Evolutionary conservation across 768 basidiomycete genomes (phyloP).

Genomic region (Lenzites betulinus): DNA sequence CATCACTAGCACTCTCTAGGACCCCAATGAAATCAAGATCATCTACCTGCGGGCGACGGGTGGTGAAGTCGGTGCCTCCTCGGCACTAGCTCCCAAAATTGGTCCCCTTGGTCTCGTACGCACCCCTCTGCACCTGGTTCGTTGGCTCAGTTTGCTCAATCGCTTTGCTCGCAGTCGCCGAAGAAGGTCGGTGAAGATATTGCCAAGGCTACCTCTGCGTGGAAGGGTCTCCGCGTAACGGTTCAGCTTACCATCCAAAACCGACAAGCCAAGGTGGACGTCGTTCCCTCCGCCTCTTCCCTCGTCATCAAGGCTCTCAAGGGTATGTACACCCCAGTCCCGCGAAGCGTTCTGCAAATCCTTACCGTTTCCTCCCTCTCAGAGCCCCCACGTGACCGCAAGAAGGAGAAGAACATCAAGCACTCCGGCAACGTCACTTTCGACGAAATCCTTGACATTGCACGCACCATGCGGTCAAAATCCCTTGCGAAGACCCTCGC

Average conservation of each 20-base stretch:
- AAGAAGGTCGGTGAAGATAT: constrained; percentile 99
- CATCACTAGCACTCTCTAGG: constrained; percentile 46
- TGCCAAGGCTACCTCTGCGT: constrained; percentile 95
- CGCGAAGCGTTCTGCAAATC: background rate
- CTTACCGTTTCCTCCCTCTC: constrained; percentile 2
- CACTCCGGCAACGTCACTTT: constrained; percentile 92
- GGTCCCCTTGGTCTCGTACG: constrained; percentile 99
- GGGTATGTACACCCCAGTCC: constrained; percentile 56
- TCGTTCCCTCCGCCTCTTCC: constrained; percentile 96
- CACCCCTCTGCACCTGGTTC: background rate
- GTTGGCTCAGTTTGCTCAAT: constrained; percentile 15
- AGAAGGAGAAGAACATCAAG: constrained; percentile 99
- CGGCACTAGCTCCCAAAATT: constrained; percentile 98
- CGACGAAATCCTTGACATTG: constrained; percentile 93
- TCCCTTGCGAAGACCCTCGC: constrained; percentile 91
- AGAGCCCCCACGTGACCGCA: constrained; percentile 99
- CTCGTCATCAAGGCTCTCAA: constrained; percentile 98
- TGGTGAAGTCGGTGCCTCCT: constrained; percentile 99
- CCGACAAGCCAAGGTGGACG: constrained; percentile 95
- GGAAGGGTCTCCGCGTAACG: constrained; percentile 99
- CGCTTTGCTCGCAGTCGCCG: constrained; percentile 70
- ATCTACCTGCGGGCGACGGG: constrained; percentile 98
- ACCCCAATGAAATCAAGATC: constrained; percentile 98
- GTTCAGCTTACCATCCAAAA: constrained; percentile 99
- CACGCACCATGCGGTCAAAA: constrained; percentile 93